Base-by-base conservation (phyloP, 495 filamentous ascomycete species). In the Usnea hakonensis region DNA sequence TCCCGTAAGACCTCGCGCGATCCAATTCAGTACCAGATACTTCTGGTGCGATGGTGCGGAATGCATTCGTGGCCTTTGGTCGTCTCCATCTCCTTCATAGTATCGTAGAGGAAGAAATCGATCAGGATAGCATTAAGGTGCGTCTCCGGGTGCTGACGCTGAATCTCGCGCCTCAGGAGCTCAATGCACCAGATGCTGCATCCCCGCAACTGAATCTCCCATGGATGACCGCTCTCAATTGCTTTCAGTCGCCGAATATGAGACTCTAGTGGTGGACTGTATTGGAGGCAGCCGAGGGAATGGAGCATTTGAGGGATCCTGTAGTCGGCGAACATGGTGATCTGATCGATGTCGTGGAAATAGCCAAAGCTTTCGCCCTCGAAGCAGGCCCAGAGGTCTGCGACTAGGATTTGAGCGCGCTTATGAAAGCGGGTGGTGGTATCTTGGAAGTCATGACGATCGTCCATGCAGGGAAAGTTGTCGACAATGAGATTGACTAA, bases 311-410 rank as follows among this genome's bases (percentile, higher is more conserved):
- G 94, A 7, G 94, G 94, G 38, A 99, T 85, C 32, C 94, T 85
- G 70, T 99, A 97, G 77, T 99, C 94, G 62, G 94, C 91, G 75
- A 97, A 99, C 89, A 97, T 97, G 63, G 95, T 99, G 70, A 99
- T 88, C 66, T 89, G 88, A 70, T 91, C 85, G 57, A 99, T 95
- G 68, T 99, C 95, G 33, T 85, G 68, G 69, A 99, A 99, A n/a
- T 79, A 74, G 17, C 94, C 94, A 64, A 85, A 91, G 28, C 81
- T 75, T 64, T 87, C 78, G 37, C 90, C 90, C 54, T 94, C 83
- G 68, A 97, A 96, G 63, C 90, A 93, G 14, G 92, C 93, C 93
- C 93, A 97, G 5, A 96, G 69, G 69, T 99, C 94, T 46, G 95
- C 95, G 21, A 95, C 90, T 17, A 97, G 81, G 59, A 97, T 97